Evolutionary conservation across 1,284 basidiomycete genomes (phyloP).

Genomic region (Cryptococcus sp.): DNA sequence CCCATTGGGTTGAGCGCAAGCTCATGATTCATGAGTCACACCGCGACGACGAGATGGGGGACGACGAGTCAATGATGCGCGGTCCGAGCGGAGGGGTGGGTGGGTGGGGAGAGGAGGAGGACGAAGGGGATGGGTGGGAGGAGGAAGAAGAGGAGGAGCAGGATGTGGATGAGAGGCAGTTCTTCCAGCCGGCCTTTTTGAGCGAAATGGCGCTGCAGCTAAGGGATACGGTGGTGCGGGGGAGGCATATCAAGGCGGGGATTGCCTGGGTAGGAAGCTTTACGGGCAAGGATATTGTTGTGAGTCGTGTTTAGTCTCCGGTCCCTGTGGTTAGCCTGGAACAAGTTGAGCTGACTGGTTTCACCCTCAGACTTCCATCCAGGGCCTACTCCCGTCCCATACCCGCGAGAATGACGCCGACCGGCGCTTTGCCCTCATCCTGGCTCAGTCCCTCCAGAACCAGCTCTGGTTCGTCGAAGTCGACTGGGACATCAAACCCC

Average conservation of each 20-base stretch:
- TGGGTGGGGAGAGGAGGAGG: constrained; percentile 39
- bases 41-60: constrained; percentile 52
- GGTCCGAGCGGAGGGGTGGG: constrained; percentile 10
- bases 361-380: constrained; percentile 66
- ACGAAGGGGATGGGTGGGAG: constrained; percentile 55
- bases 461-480: constrained; percentile 97
- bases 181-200: constrained; percentile 80
- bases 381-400: constrained; percentile 70
- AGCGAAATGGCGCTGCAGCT: constrained; percentile 85
- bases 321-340: no score
- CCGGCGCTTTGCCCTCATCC: constrained; percentile 73
- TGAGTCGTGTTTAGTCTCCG: constrained; percentile 53
- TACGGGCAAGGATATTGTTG: constrained; percentile 87
- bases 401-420: constrained; percentile 68
- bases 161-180: constrained; percentile 69
- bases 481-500: constrained; percentile 80
- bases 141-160: constrained; percentile 50
- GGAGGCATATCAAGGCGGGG: constrained; percentile 83
- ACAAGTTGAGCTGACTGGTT: constrained; percentile 1
- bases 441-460: constrained; percentile 83
- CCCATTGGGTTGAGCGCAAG: constrained; percentile 47
- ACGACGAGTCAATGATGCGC: constrained; percentile 7
- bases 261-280: constrained; percentile 82
- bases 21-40: constrained; percentile 44
- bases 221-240: constrained; percentile 77